Evolutionary conservation across 177 flowering plant species (phyloP), one percentile per base, ranked within the genome.

Genomic region (Vitis hybrid): DNA sequence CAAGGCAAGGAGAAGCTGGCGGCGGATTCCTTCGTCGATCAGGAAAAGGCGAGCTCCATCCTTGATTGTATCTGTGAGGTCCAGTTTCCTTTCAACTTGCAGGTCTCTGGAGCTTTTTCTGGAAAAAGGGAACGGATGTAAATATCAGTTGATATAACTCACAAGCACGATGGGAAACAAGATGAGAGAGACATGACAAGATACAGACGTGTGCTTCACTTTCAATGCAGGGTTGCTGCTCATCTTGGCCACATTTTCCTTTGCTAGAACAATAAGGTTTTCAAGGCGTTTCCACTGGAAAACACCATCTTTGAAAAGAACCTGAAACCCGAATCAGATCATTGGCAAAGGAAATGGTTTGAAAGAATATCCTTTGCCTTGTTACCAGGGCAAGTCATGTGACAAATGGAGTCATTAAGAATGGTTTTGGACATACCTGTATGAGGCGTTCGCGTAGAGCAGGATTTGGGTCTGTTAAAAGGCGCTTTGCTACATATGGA

Each of bases 271-370:
- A 67, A 94, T 92, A 66, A 94, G 95, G 74, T 94, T 94, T 76
- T 94, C 99, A 65, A 94, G 94, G 48, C 97, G 89, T 77, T 94
- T 94, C 99, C 99, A 94, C 67, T 94, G 99, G 81, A 94, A 94
- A 70, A 86, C 75, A 18, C 97, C 97, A 73, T 94, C 98, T 82
- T 92, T 94, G 60, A 94, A 94, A 19, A 94, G 70, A 74, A 80
- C 80, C 83, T 81, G 49, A 65, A n/a, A 67, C 32, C 32, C 9
- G 45, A 18, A 60, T 32, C 32, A 64, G 49, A 56, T 54, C 19
- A 6, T 14, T 63, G 2, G 15, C n/a, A 4, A 50, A 64, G 7
- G 11, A 45, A 14, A 26, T 26, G 15, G 10, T 19, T 32, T 34
- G 2, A 55, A 12, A 40, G 7, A 40, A 40, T 7, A 40, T 40